These are phyloP conservation scores for Candida incommunis DNA, from an alignment of 805 yeast species.

Conservation along the genomic window DNA sequence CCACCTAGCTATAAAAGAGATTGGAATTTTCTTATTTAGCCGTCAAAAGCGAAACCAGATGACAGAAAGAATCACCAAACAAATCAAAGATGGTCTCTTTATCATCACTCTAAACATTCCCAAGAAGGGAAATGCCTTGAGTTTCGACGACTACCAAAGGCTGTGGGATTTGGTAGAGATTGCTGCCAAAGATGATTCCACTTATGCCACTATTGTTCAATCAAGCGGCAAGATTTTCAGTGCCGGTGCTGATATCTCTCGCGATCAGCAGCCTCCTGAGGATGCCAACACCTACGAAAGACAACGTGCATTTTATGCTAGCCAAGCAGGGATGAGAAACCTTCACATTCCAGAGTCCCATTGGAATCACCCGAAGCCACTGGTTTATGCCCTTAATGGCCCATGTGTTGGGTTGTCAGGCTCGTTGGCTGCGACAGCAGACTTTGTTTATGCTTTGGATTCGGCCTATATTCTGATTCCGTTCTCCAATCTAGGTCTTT, in stretches of 20 bases:
- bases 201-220: conserved; percentile 51
- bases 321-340: conserved; percentile 23
- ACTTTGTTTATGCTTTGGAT: conserved; percentile 52
- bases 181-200: conserved; percentile 49
- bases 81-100: conserved; percentile 30
- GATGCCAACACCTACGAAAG: neutral
- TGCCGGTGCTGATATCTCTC: conserved; percentile 69
- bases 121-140: conserved; percentile 50
- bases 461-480: conserved; percentile 54
- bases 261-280: conserved; percentile 4
- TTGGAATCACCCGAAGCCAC: conserved; percentile 54
- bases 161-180: conserved; percentile 33
- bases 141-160: conserved; percentile 31
- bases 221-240: conserved; percentile 66
- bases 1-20: no score
- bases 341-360: conserved; percentile 53
- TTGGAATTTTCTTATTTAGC: no score
- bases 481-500: conserved; percentile 69
- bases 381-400: conserved; percentile 68
- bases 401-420: conserved; percentile 74
- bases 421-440: conserved; percentile 62
- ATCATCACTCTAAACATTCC: conserved; percentile 59
- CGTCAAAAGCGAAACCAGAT: no score
- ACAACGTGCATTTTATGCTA: neutral
- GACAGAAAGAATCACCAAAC: conserved; percentile 11